These are phyloP conservation scores for Chytriomyces sp. DNA, from an alignment of 192 early-diverging fungal species.

Conservation along the genomic window DNA sequence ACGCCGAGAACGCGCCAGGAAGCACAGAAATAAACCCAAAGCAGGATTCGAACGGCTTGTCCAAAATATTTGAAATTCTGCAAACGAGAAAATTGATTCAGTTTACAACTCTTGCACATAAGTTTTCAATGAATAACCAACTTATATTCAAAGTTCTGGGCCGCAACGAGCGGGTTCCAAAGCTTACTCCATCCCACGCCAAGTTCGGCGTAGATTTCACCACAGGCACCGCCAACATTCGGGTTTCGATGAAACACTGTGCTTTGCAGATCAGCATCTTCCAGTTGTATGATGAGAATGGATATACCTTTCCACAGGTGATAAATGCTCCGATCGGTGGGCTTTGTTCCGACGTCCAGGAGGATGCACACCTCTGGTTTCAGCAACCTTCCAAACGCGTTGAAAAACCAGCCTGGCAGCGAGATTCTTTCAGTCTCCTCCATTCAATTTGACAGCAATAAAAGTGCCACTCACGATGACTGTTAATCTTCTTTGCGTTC, in stretches of 20 bases:
- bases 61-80: constrained; percentile 67
- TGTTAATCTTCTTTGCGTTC: constrained; percentile 62
- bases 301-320: constrained; percentile 69
- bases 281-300: background rate
- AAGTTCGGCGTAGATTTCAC: constrained; percentile 76
- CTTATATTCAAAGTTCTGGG: constrained; percentile 92
- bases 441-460: no score
- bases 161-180: constrained; percentile 76
- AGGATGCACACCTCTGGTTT: constrained; percentile 59
- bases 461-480: background rate
- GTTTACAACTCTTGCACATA: constrained; percentile 39
- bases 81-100: background rate
- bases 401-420: constrained; percentile 70
- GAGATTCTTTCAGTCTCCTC: constrained; percentile 62
- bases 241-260: constrained; percentile 78
- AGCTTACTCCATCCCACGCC: constrained; percentile 65
- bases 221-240: constrained; percentile 80
- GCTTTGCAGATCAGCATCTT: constrained; percentile 2
- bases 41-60: constrained; percentile 83
- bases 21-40: constrained; percentile 96
- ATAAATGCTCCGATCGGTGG: constrained; percentile 71
- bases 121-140: constrained; percentile 45
- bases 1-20: constrained; percentile 86
- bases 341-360: constrained; percentile 81
- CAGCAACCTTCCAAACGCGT: constrained; percentile 60